Base-by-base conservation (phyloP, 306 rosid species). In the Quercus mongolica region DNA sequence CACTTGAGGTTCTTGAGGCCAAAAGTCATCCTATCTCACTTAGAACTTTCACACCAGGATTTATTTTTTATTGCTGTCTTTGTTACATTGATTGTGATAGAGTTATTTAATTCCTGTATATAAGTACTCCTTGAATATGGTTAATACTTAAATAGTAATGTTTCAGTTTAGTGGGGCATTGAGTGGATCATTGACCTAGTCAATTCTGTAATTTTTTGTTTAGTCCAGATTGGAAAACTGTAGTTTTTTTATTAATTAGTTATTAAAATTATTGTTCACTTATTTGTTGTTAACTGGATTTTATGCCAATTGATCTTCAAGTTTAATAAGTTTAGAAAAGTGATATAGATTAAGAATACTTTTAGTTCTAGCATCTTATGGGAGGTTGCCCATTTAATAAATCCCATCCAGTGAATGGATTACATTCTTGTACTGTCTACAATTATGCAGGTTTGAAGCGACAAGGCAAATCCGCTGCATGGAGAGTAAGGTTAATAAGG, bases 391-490 rank as follows among this genome's bases (percentile, higher is more conserved):
- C 68, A 18, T 74, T 8, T 11, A 67, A 49, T 44, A 26, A 64
- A 54, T 75, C 56, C 56, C 28, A 44, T 59, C 56, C 73, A 41
- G 59, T 33, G 55, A 56, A 19, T 70, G 68, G 51, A 33, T 79
- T 69, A 58, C 78, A 68, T 80, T 69, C 58, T 74, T 59, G 74
- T 51, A 79, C 41, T 25, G 68, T 80, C 70, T 56, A 77, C 57
- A 52, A 78, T 86, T 59, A 73, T 79, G 41, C 89, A 95, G 99
- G 68, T 95, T 92, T 77, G 92, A 91, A 86, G 99, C 88, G 20
- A 91, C 99, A 0, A 80, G 85, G 80, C 84, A 79, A 83, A 88
- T 91, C 75, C 95, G 99, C 26, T 0, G 30, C 57, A 57, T 87
- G 67, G 99, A 95, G 78, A 83, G 77, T 7, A 82, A 85, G 85